Evolutionary conservation across 1,139 yeast genomes (phyloP).

Genomic region (Pichia cactophila): DNA sequence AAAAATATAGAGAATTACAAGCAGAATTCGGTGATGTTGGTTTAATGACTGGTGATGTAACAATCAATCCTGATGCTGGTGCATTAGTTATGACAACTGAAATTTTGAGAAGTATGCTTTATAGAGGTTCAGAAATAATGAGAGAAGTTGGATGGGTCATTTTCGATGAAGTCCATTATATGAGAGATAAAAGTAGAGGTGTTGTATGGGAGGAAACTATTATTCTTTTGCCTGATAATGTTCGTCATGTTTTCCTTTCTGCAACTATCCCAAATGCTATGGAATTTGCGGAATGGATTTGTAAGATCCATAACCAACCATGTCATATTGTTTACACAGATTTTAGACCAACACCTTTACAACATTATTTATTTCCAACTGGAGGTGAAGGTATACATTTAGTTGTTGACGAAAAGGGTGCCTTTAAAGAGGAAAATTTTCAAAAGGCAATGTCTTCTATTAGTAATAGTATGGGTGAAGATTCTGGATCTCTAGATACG

Average conservation of each 20-base stretch:
- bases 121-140: conserved; percentile 91
- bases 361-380: conserved; percentile 93
- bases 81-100: conserved; percentile 98
- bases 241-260: conserved; percentile 76
- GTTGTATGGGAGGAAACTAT: conserved; percentile 99
- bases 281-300: conserved; percentile 98
- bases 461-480: conserved; percentile 77
- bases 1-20: conserved; percentile 86
- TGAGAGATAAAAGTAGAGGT: conserved; percentile 94
- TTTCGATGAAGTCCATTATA: conserved; percentile 96
- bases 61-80: conserved; percentile 93
- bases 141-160: conserved; percentile 97
- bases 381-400: conserved; percentile 96
- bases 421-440: conserved; percentile 93
- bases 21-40: conserved; percentile 88
- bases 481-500: conserved; percentile 52
- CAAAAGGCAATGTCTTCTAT: conserved; percentile 97
- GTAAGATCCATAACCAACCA: conserved; percentile 88
- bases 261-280: conserved; percentile 97
- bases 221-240: conserved; percentile 93
- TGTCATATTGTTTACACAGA: conserved; percentile 98
- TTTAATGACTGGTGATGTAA: conserved; percentile 95
- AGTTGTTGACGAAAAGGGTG: conserved; percentile 95
- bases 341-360: conserved; percentile 97
- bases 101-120: conserved; percentile 88